These are phyloP conservation scores for Penicillium tannophilum DNA, from an alignment of 495 filamentous ascomycete species.

Conservation along the genomic window DNA sequence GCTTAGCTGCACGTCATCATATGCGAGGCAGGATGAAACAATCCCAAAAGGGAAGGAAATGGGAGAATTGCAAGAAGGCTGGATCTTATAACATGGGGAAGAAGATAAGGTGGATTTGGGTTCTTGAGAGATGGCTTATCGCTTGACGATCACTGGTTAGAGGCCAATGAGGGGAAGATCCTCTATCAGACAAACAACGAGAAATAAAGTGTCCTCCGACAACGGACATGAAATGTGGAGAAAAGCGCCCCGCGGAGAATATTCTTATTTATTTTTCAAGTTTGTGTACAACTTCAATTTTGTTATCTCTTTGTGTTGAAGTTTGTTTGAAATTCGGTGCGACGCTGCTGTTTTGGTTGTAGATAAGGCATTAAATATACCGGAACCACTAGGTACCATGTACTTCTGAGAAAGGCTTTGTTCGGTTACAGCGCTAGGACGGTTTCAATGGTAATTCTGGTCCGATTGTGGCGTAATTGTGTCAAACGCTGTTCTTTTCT, in stretches of 20 bases:
- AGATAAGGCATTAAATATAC: not conserved
- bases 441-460: not conserved
- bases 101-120: slow-evolving; percentile 3
- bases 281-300: not conserved
- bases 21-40: slow-evolving; percentile 8
- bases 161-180: slow-evolving; percentile 1
- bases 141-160: not conserved
- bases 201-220: slow-evolving; percentile 5
- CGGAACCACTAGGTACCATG: not conserved
- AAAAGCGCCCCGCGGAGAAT: not conserved
- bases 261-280: not conserved
- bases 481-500: not conserved
- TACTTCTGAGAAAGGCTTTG: not conserved
- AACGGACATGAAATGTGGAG: slow-evolving; percentile 10
- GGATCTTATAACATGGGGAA: not conserved
- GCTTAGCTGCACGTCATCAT: not conserved
- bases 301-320: not conserved
- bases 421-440: not conserved
- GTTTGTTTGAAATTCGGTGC: not conserved
- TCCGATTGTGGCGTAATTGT: not conserved
- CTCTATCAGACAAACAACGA: not conserved
- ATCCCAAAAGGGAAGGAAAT: slow-evolving; percentile 33
- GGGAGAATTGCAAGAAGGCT: slow-evolving; percentile 10
- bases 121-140: slow-evolving; percentile 7
- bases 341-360: not conserved